These are phyloP conservation scores for Saccharum hybrid DNA, from an alignment of 202 grass and related monocot species.

Conservation along the genomic window DNA sequence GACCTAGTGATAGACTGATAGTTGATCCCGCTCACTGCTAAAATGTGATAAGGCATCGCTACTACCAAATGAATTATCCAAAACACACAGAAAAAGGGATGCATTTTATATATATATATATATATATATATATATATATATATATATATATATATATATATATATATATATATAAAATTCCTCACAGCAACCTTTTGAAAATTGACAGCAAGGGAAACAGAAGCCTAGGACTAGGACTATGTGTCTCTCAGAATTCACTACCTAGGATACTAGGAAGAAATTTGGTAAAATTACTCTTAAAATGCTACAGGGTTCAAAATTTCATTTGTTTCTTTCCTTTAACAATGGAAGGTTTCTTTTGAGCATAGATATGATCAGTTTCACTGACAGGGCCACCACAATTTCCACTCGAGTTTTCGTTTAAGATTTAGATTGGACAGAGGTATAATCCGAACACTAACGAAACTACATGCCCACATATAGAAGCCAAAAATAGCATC, in stretches of 20 bases:
- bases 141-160: no score
- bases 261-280: background rate
- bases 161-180: no score
- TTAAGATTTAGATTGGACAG: background rate
- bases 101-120: no score
- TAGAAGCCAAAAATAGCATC: background rate
- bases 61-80: background rate
- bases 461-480: background rate
- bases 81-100: background rate
- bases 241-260: background rate
- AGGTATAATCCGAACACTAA: background rate
- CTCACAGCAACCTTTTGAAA: background rate
- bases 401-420: background rate
- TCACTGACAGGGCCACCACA: background rate
- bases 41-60: background rate
- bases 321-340: background rate
- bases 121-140: no score
- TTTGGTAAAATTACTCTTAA: background rate
- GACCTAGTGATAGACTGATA: background rate
- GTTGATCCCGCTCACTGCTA: background rate
- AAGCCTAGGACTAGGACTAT: background rate
- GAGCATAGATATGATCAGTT: background rate
- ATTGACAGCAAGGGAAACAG: background rate
- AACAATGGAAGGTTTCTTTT: background rate
- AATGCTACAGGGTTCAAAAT: background rate